Evolutionary conservation across 176 grass and related monocot genomes (phyloP), one percentile per base, ranked within the genome.

Genomic region (Hsuehochloa calcarea): DNA sequence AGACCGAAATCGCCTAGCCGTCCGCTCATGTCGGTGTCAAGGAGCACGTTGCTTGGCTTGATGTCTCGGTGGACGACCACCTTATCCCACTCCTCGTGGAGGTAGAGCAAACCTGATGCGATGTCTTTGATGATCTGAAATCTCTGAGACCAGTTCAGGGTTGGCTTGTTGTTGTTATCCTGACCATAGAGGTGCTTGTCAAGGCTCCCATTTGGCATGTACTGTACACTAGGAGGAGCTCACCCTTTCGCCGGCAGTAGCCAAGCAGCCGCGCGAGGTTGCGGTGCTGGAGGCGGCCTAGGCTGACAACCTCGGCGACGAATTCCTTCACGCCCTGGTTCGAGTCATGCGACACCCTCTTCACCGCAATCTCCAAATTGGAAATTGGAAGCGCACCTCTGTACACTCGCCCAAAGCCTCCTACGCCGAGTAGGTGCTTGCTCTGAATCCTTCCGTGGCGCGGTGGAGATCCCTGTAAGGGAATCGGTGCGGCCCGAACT

Each of bases 1-100:
- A 90, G 78, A 5, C 88, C 88, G 38, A 90, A 90, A 13, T 90
- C 88, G 0, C 88, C 83, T 15, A 90, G 60, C 23, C 35, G 54
- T 2, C 61, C 78, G 3, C 82, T 87, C 58, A 87, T 55, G 5
- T 77, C 79, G 4, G 26, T 2, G 31, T 95, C 90, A 65, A 95
- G 81, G n/a, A 95, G 72, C 52, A 95, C 93, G 46, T 95, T 95
- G 41, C 88, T 92, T 17, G 90, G 88, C 62, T 95, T 95, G 6
- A 95, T 59, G 75, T 95, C 90, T 43, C 93, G 82, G 22, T 95
- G 93, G 49, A 95, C 80, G 26, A 95, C 71, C 20, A 87, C 62
- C 15, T 82, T 79, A 25, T 82, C 85, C 38, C 85, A 87, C 20
- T 76, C 61, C 50, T 82, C 85, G 20, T 87, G 85, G 4, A 87